Percentiles rank a stretch among this genome's conserved stretches.
These are phyloP conservation scores for Syzygium oleosum DNA, from an alignment of 345 rosid genomes.

Conservation along the genomic window DNA sequence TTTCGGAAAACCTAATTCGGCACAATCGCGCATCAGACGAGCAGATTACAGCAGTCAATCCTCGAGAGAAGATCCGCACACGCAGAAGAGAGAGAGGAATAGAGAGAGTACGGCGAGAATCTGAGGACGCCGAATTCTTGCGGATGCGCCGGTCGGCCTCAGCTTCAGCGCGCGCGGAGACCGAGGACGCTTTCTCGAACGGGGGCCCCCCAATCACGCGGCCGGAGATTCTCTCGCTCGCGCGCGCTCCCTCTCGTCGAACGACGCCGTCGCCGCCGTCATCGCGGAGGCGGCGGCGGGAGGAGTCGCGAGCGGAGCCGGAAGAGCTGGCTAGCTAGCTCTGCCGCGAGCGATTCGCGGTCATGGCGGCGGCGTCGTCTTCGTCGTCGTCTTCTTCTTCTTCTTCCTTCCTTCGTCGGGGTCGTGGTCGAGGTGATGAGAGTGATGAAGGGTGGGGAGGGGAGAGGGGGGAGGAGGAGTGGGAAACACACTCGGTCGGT, in stretches of 20 bases:
- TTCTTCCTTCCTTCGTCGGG: neutral
- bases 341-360: neutral
- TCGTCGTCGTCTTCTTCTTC: neutral
- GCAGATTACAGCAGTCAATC: neutral
- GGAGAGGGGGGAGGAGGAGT: neutral
- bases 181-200: conserved; percentile 11
- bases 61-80: neutral
- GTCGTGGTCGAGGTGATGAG: neutral
- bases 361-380: neutral
- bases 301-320: neutral
- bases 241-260: too few relatives aligned
- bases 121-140: neutral
- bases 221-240: conserved; percentile 31
- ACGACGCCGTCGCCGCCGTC: neutral
- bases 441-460: neutral
- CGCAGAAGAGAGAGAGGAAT: neutral
- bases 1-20: neutral
- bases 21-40: neutral
- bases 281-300: neutral
- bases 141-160: neutral
- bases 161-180: conserved; percentile 4
- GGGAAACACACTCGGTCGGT: conserved; percentile 1
- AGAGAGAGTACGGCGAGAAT: neutral
- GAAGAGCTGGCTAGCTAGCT: neutral
- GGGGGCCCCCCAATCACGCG: conserved; percentile 5